Conservation (phyloP, 305 asterid species). For the Caryopteris hybrid region DNA sequence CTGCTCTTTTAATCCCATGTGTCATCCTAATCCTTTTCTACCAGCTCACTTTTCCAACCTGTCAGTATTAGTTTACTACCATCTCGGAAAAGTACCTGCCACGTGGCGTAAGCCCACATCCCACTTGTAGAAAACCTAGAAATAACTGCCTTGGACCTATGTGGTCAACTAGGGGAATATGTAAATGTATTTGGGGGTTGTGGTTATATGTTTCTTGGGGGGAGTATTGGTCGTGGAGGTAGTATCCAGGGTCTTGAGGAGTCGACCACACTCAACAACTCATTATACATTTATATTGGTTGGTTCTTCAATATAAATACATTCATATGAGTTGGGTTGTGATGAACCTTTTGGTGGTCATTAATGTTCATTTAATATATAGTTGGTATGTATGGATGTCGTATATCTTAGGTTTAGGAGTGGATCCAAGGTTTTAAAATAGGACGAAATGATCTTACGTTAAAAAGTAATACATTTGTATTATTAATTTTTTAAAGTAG, state of each 20-base stretch:
- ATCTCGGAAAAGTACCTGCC: conserved; percentile 1
- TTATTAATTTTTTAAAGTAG: too few species aligned
- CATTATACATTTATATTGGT: not conserved
- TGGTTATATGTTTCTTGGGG: not conserved
- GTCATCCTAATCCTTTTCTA: conserved; percentile 42
- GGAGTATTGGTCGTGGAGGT: not conserved
- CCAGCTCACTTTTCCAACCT: conserved; percentile 20
- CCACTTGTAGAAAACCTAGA: too few species aligned
- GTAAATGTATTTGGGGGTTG: too few species aligned
- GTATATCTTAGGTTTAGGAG: too few species aligned
- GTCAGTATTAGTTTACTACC: conserved; percentile 1
- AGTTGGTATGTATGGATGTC: too few species aligned
- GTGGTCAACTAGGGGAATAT: conserved; percentile 19
- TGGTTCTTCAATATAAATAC: too few species aligned
- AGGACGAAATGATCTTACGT: too few species aligned
- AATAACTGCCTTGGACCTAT: conserved; percentile 5
- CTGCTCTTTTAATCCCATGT: conserved; percentile 15
- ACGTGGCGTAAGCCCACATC: conserved; percentile 16
- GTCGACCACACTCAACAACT: not conserved
- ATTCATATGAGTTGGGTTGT: too few species aligned
- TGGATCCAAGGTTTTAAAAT: too few species aligned
- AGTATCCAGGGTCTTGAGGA: not conserved
- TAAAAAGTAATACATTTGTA: too few species aligned
- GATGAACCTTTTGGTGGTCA: too few species aligned
- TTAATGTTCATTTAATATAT: too few species aligned